Conservation (phyloP, 2,329 filamentous ascomycete species). For the Fusarium sp. region DNA sequence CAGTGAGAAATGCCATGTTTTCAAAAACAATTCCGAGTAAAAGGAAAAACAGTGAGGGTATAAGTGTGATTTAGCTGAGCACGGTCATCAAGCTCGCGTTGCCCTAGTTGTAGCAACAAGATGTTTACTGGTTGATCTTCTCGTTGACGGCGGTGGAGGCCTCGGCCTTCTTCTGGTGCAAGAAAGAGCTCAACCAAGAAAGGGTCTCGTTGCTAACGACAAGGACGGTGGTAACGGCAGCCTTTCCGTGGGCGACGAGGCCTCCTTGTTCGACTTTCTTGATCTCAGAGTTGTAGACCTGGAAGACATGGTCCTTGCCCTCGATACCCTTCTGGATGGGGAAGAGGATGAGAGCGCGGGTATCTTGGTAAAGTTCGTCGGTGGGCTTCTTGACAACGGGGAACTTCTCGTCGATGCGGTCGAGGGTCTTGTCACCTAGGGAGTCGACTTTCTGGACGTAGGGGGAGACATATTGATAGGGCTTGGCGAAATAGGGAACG, state of each 20-base stretch:
- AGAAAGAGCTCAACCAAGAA: conserved; percentile 69
- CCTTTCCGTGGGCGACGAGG: conserved; percentile 77
- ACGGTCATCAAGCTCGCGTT: conserved; percentile 25
- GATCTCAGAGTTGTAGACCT: conserved; percentile 69
- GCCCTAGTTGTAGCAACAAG: conserved; percentile 2
- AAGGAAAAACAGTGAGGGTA: conserved; percentile 43
- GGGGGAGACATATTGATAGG: conserved; percentile 85
- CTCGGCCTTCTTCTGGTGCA: conserved; percentile 73
- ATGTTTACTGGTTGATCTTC: conserved; percentile 59
- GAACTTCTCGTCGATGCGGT: conserved; percentile 76
- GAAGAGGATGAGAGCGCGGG: conserved; percentile 71
- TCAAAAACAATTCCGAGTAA: conserved; percentile 16
- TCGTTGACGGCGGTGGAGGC: conserved; percentile 68
- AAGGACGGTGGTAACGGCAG: conserved; percentile 75
- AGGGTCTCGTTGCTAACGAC: conserved; percentile 76
- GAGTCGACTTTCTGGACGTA: conserved; percentile 87
- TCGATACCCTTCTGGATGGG: conserved; percentile 73
- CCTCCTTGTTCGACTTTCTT: conserved; percentile 75
- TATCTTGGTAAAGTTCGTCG: conserved; percentile 74
- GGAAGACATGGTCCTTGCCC: conserved; percentile 72
- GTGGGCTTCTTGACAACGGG: conserved; percentile 83
- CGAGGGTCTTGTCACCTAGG: conserved; percentile 79
- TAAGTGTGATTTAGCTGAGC: conserved; percentile 34
- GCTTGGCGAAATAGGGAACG: conserved; percentile 76
- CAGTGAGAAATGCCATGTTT: conserved; percentile 14